Evolutionary conservation across 2,329 filamentous ascomycete species (phyloP).

Genomic region (Xylariaceae sp.): DNA sequence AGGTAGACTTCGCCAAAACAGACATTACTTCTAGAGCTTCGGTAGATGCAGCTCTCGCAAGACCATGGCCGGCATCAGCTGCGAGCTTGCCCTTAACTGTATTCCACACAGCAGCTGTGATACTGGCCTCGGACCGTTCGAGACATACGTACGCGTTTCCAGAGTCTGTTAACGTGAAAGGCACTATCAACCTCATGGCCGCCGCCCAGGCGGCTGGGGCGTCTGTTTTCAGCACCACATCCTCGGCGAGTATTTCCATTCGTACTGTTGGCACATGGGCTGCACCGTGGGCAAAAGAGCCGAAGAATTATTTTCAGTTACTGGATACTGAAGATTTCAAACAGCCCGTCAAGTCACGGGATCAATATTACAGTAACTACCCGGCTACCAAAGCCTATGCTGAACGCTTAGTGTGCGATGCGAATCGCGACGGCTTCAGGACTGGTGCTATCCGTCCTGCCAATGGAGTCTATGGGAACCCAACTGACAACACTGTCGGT

Average conservation of each 20-base stretch:
- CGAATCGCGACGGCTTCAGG: conserved; percentile 36
- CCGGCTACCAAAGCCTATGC: conserved; percentile 48
- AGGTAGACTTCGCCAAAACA: conserved; percentile 42
- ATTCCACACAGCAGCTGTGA: conserved; percentile 54
- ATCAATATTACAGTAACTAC: conserved; percentile 48
- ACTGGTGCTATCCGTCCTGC: conserved; percentile 50
- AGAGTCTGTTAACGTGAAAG: conserved; percentile 46
- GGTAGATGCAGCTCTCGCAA: conserved; percentile 42
- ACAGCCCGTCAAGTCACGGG: conserved; percentile 35
- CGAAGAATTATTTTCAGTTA: conserved; percentile 41
- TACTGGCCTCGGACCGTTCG: conserved; percentile 47
- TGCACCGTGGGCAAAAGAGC: conserved; percentile 36
- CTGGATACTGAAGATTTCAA: conserved; percentile 43
- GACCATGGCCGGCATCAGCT: conserved; percentile 40
- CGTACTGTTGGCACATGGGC: conserved; percentile 31
- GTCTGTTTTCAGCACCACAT: conserved; percentile 50
- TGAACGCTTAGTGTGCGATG: conserved; percentile 45
- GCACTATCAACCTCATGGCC: conserved; percentile 45
- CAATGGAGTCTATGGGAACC: conserved; percentile 51
- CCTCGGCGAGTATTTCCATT: conserved; percentile 45
- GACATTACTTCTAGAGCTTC: conserved; percentile 46
- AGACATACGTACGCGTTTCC: conserved; percentile 41
- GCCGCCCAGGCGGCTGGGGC: conserved; percentile 44
- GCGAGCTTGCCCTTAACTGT: conserved; percentile 48
- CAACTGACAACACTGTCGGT: conserved; percentile 43